Conservation (phyloP, 495 filamentous ascomycete genomes). For the Parathielavia appendiculata region DNA sequence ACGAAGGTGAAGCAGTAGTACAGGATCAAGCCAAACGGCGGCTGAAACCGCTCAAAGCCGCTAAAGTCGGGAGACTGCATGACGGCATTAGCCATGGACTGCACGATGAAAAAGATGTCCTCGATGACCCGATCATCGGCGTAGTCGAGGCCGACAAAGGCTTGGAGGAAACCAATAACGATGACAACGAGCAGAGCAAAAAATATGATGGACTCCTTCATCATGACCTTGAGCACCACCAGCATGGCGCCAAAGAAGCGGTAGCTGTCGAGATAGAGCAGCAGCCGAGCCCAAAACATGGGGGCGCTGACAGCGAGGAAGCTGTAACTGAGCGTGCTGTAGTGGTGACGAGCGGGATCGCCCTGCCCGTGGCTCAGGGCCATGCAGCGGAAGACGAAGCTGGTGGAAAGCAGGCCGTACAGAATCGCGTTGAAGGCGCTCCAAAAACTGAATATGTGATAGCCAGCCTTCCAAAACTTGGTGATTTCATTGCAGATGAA, state of each 20-base stretch:
- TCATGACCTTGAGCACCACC: conserved; percentile 96
- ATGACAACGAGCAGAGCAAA: conserved; percentile 89
- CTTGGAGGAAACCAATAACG: conserved; percentile 85
- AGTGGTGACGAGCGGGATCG: conserved; percentile 51
- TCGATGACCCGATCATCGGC: conserved; percentile 60
- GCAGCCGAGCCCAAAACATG: conserved; percentile 93
- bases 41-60: conserved; percentile 70
- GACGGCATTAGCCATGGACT: conserved; percentile 84
- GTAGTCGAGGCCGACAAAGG: conserved; percentile 89
- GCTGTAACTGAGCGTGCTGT: conserved; percentile 83
- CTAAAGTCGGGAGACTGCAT: conserved; percentile 88
- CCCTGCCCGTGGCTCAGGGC: conserved; percentile 58
- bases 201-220: conserved; percentile 97
- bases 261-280: conserved; percentile 89
- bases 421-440: conserved; percentile 85
- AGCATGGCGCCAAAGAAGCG: conserved; percentile 98
- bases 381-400: conserved; percentile 70
- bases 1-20: conserved; percentile 97
- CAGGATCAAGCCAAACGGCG: conserved; percentile 79
- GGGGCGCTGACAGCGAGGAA: conserved; percentile 86
- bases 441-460: conserved; percentile 89
- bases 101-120: conserved; percentile 65
- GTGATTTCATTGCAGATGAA: conserved; percentile 81
- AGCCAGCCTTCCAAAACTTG: conserved; percentile 90
- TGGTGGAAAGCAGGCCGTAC: conserved; percentile 69